phyloP scores from a whole-genome alignment of 331 rosid species.

The Cydonia oblonga region DNA sequence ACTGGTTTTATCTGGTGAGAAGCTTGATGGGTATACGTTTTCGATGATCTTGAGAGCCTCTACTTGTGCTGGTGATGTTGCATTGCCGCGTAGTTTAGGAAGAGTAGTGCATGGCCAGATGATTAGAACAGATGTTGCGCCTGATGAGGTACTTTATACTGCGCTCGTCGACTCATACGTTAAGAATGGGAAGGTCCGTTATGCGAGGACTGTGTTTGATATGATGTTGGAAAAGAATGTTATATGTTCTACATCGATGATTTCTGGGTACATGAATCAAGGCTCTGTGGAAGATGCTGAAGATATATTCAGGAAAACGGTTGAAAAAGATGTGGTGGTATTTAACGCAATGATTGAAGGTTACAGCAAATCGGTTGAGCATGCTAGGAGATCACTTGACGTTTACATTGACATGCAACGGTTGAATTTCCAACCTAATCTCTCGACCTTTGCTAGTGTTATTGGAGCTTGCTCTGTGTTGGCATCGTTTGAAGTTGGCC shows the following conservation, averaged over 20 bases:
- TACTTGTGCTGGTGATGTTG: constrained; percentile 22
- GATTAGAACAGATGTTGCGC: constrained; percentile 38
- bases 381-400: constrained; percentile 53
- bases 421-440: constrained; percentile 50
- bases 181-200: constrained; percentile 45
- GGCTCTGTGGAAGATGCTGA: constrained; percentile 51
- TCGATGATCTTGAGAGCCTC: constrained; percentile 77
- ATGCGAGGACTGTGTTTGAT: constrained; percentile 65
- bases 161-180: constrained; percentile 63
- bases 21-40: constrained; percentile 65
- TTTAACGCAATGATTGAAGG: constrained; percentile 96
- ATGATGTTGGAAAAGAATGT: constrained; percentile 54
- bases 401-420: constrained; percentile 70
- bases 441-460: constrained; percentile 77
- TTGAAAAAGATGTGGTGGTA: constrained; percentile 60
- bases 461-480: constrained; percentile 76
- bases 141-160: constrained; percentile 71
- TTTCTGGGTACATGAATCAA: constrained; percentile 81
- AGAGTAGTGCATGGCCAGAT: constrained; percentile 61
- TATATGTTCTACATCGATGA: constrained; percentile 68
- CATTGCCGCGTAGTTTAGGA: constrained; percentile 33
- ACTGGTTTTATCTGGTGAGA: constrained; percentile 43
- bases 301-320: constrained; percentile 45
- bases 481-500: constrained; percentile 53
- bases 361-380: constrained; percentile 53